phyloP scores from a whole-genome alignment of 2,329 filamentous ascomycete species.

The Hypoxylon sp. region DNA sequence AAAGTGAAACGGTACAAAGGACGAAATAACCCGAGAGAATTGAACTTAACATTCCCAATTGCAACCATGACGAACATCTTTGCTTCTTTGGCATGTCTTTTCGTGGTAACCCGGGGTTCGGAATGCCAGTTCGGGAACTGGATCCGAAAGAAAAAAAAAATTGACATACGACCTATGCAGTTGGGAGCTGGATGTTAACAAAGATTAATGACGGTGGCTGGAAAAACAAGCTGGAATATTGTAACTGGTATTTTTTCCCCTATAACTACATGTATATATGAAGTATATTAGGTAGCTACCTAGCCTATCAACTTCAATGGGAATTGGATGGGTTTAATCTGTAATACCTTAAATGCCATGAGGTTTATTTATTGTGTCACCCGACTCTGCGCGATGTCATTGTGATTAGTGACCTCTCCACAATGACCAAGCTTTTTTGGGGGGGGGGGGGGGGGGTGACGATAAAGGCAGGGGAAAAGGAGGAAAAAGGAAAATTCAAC shows the following conservation, averaged over 20 bases:
- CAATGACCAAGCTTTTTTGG: slow-evolving; percentile 16
- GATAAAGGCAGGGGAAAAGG: neutral
- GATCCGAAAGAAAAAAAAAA: slow-evolving; percentile 15
- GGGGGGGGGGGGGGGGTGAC: neutral
- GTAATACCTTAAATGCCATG: slow-evolving; percentile 10
- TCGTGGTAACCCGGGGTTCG: slow-evolving; percentile 33
- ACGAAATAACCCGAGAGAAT: slow-evolving; percentile 7
- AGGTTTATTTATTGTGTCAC: neutral
- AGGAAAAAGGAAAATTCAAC: neutral
- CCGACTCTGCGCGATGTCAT: slow-evolving; percentile 28
- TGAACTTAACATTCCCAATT: slow-evolving; percentile 6
- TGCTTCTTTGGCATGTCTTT: slow-evolving; percentile 26
- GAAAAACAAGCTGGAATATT: slow-evolving; percentile 12
- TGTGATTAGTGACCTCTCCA: slow-evolving; percentile 19
- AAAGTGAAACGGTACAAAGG: slow-evolving; percentile 8
- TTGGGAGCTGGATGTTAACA: slow-evolving; percentile 15
- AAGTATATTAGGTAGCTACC: neutral
- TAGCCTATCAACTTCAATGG: neutral
- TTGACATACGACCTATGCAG: slow-evolving; percentile 10
- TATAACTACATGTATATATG: neutral
- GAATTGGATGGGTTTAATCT: slow-evolving; percentile 14
- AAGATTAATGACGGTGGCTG: slow-evolving; percentile 6
- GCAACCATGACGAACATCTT: slow-evolving; percentile 17
- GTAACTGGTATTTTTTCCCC: neutral
- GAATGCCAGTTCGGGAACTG: slow-evolving; percentile 38